Evolutionary conservation across 495 filamentous ascomycete species (phyloP).

Genomic region (Corynascus novoguineensis): DNA sequence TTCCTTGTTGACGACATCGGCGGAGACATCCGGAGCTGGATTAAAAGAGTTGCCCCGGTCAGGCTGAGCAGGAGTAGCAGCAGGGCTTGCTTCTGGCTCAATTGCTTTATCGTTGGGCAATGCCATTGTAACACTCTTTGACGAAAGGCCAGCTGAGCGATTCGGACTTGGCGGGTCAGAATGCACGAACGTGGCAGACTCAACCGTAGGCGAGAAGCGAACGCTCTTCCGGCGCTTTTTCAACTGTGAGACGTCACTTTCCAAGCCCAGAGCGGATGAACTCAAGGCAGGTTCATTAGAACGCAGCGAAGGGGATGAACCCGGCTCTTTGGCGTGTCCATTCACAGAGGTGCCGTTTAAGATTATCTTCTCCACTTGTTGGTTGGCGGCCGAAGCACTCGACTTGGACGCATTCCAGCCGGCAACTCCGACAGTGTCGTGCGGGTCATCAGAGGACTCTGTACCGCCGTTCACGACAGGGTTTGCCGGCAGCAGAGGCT

Average conservation of each 20-base stretch:
- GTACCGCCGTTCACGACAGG: neutral
- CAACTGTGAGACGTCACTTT: slow-evolving; percentile 4
- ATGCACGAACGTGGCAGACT: slow-evolving; percentile 50
- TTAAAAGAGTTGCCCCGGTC: neutral
- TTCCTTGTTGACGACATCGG: slow-evolving; percentile 65
- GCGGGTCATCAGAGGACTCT: neutral
- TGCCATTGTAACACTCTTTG: neutral
- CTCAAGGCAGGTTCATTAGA: slow-evolving; percentile 5
- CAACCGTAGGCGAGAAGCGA: slow-evolving; percentile 56
- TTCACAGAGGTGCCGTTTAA: slow-evolving; percentile 1
- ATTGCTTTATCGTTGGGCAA: neutral
- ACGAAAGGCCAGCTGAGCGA: slow-evolving; percentile 1
- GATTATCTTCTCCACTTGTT: neutral
- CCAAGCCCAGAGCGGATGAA: neutral
- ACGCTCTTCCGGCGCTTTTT: slow-evolving; percentile 53
- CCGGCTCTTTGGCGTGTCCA: neutral
- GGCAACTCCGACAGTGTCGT: neutral
- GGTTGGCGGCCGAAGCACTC: slow-evolving; percentile 18
- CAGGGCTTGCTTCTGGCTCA: neutral
- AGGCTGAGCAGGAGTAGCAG: neutral
- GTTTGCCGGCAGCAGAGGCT: neutral
- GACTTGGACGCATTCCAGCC: slow-evolving; percentile 14
- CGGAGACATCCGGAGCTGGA: neutral
- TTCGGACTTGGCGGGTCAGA: slow-evolving; percentile 43
- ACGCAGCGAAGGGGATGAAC: slow-evolving; percentile 9